Percentiles rank a stretch among this genome's conserved stretches.
phyloP scores from a whole-genome alignment of 345 rosid genomes.

The Pelargonium nanum region DNA sequence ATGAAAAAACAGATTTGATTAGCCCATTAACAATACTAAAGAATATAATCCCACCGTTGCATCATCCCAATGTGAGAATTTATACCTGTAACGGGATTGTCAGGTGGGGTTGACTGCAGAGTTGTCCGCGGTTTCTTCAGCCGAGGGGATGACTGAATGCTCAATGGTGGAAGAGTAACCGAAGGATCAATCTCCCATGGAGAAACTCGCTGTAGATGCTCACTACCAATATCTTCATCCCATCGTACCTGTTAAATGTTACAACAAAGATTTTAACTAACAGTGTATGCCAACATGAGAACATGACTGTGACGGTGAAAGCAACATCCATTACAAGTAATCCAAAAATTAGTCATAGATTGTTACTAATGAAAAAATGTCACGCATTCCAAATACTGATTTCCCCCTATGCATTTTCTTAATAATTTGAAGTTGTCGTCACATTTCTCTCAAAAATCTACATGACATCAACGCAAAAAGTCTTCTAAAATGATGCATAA shows the following conservation, averaged over 20 bases:
- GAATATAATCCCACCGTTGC: neutral
- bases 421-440: too few relatives aligned
- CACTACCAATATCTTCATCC: conserved; percentile 55
- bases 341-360: too few relatives aligned
- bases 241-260: conserved; percentile 55
- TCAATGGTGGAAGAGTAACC: conserved; percentile 58
- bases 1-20: conserved; percentile 10
- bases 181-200: conserved; percentile 90
- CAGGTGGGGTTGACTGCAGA: conserved; percentile 42
- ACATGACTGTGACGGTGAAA: too few relatives aligned
- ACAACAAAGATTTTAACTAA: too few relatives aligned
- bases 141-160: conserved; percentile 71
- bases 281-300: too few relatives aligned
- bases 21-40: neutral
- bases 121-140: conserved; percentile 62
- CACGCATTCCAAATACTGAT: too few relatives aligned
- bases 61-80: neutral
- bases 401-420: too few relatives aligned
- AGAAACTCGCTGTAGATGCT: conserved; percentile 68
- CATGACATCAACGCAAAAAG: too few relatives aligned
- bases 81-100: conserved; percentile 48
- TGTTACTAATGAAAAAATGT: too few relatives aligned
- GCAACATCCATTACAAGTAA: too few relatives aligned
- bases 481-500: too few relatives aligned
- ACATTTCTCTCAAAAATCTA: too few relatives aligned